Evolutionary conservation across 768 basidiomycete species (phyloP).

Genomic region (Boletus reticuloceps): DNA sequence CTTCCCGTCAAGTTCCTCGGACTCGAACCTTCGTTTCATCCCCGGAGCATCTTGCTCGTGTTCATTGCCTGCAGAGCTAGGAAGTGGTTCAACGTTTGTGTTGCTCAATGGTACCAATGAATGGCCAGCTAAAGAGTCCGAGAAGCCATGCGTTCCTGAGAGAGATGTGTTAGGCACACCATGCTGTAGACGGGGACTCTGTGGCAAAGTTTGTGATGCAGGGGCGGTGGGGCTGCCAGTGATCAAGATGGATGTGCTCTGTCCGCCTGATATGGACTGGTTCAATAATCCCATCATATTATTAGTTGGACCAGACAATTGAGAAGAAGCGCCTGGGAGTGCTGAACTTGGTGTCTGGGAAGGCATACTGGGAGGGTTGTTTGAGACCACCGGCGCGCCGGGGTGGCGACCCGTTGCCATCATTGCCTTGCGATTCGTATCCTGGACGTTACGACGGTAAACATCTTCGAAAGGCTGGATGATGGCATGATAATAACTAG

Average conservation of each 20-base stretch:
- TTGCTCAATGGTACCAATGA: conserved; percentile 16
- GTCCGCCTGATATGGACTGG: conserved; percentile 23
- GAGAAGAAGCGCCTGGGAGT: conserved; percentile 17
- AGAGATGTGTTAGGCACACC: conserved; percentile 17
- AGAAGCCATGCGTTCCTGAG: conserved; percentile 24
- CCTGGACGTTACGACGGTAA: conserved; percentile 60
- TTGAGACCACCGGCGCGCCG: conserved; percentile 11
- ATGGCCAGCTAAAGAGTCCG: conserved; percentile 24
- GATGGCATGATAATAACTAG: conserved; percentile 59
- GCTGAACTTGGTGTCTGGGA: conserved; percentile 12
- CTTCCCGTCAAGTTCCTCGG: conserved; percentile 65
- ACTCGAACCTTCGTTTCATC: conserved; percentile 70
- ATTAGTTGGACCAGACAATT: conserved; percentile 15
- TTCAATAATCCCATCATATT: conserved; percentile 26
- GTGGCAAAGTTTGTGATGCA: conserved; percentile 28
- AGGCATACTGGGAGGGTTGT: conserved; percentile 18
- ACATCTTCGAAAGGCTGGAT: conserved; percentile 71
- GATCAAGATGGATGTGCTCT: conserved; percentile 17
- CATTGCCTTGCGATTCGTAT: conserved; percentile 57
- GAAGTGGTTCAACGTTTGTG: conserved; percentile 10
- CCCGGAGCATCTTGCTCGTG: conserved; percentile 62
- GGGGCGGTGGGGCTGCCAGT: conserved; percentile 24
- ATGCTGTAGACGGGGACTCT: conserved; percentile 30
- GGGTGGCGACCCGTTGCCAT: conserved; percentile 37
- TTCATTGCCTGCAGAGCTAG: conserved; percentile 14